These are phyloP conservation scores for Yamadazyma dendronema DNA, from an alignment of 1,139 yeast species.

Conservation along the genomic window DNA sequence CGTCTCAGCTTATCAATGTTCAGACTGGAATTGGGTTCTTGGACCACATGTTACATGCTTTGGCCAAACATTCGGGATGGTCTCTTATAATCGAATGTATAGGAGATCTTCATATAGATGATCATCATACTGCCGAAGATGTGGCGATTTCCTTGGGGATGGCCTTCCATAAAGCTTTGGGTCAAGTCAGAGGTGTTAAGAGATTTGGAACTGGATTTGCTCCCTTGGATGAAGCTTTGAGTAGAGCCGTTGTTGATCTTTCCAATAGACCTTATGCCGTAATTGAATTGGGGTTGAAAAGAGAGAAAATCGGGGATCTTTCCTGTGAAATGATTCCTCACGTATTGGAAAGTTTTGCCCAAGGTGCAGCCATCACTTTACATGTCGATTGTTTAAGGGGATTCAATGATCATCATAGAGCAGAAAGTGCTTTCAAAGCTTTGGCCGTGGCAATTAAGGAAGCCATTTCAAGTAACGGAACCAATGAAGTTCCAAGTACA, in stretches of 20 bases:
- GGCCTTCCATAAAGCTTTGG: slow-evolving; percentile 87
- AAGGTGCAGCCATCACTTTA: slow-evolving; percentile 82
- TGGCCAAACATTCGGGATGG: slow-evolving; percentile 98
- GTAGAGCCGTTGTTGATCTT: slow-evolving; percentile 91
- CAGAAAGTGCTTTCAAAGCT: slow-evolving; percentile 95
- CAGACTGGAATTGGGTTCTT: slow-evolving; percentile 93
- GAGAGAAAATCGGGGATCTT: slow-evolving; percentile 91
- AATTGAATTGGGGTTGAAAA: slow-evolving; percentile 79
- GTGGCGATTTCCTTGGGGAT: slow-evolving; percentile 88
- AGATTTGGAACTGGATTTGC: slow-evolving; percentile 95
- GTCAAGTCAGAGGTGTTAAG: slow-evolving; percentile 85
- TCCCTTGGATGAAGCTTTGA: slow-evolving; percentile 92
- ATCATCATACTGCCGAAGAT: slow-evolving; percentile 96
- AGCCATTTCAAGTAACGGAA: slow-evolving; percentile 80
- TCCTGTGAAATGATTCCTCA: slow-evolving; percentile 97
- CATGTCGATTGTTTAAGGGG: slow-evolving; percentile 96
- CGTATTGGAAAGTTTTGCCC: slow-evolving; percentile 90
- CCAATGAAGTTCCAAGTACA: slow-evolving; percentile 90
- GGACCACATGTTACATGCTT: slow-evolving; percentile 96
- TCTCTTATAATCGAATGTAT: slow-evolving; percentile 82
- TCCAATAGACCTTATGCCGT: slow-evolving; percentile 93
- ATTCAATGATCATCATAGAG: slow-evolving; percentile 91
- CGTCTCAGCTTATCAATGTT: slow-evolving; percentile 70
- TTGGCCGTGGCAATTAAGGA: slow-evolving; percentile 88
- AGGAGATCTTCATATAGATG: slow-evolving; percentile 95